phyloP scores from a whole-genome alignment of 2,329 filamentous ascomycete species.

The Aspergillus thermomutatus region DNA sequence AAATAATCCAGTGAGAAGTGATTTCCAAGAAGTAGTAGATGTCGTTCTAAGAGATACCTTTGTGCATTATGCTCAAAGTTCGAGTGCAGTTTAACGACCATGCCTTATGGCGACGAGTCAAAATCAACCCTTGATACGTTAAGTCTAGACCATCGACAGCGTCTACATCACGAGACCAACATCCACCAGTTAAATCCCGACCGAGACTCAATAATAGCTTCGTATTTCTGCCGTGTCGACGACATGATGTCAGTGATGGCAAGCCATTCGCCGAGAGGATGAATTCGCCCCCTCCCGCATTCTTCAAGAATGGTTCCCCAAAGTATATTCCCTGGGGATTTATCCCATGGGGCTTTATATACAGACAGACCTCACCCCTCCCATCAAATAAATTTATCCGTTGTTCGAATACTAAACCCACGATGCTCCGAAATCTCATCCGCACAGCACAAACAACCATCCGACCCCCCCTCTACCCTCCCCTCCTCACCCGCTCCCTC shows the following conservation, averaged over 20 bases:
- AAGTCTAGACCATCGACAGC: neutral
- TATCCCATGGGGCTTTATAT: too few relatives aligned
- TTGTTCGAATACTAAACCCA: neutral
- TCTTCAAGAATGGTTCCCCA: neutral
- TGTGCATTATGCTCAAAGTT: neutral
- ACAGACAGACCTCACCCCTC: neutral
- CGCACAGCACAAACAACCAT: neutral
- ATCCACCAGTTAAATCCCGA: neutral
- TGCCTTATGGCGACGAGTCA: too few relatives aligned
- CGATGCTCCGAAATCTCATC: neutral
- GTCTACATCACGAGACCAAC: neutral
- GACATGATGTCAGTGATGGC: neutral
- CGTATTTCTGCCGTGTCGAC: neutral
- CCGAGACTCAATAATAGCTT: neutral
- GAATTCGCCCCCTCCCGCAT: neutral
- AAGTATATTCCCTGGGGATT: neutral
- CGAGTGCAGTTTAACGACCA: neutral
- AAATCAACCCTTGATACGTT: neutral
- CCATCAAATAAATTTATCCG: neutral
- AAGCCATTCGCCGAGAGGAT: neutral
- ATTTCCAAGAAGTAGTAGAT: neutral
- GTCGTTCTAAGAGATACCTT: neutral
- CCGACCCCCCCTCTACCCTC: neutral
- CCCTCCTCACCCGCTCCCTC: neutral
- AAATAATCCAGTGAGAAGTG: too few relatives aligned